phyloP scores from a whole-genome alignment of 441 rosid genomes.

The Theobroma grandiflorum region DNA sequence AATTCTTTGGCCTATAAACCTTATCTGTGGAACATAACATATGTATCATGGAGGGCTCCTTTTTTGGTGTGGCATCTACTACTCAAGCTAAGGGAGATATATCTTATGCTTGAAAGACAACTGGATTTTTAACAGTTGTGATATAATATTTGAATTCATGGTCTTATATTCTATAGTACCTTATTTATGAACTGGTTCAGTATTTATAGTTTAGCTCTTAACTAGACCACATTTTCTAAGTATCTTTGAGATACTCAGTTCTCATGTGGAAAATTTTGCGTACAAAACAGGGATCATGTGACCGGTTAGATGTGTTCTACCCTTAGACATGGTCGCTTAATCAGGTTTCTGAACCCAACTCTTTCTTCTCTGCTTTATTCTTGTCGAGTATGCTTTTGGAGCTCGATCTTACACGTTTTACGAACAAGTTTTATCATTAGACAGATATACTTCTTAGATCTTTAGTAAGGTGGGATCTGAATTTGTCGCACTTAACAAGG shows the following conservation, averaged over 20 bases:
- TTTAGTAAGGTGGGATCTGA: neutral
- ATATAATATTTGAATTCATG: neutral
- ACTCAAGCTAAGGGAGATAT: slow-evolving; percentile 1
- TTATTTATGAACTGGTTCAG: neutral
- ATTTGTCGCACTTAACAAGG: neutral
- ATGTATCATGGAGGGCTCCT: neutral
- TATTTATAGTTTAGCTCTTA: neutral
- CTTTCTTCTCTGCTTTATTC: neutral
- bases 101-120: slow-evolving; percentile 2
- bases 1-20: slow-evolving; percentile 21
- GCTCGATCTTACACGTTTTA: too few species aligned
- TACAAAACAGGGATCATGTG: neutral
- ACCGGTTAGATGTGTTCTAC: neutral
- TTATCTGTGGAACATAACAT: slow-evolving; percentile 1
- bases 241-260: neutral
- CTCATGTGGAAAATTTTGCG: neutral
- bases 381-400: neutral
- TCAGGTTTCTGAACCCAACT: neutral
- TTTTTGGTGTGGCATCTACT: neutral
- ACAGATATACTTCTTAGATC: neutral
- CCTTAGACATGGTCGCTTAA: neutral
- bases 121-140: slow-evolving; percentile 6
- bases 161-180: neutral
- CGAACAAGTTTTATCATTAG: neutral
- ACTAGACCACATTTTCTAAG: neutral